phyloP scores from a whole-genome alignment of 495 filamentous ascomycete species.

The Aspergillus steynii region DNA sequence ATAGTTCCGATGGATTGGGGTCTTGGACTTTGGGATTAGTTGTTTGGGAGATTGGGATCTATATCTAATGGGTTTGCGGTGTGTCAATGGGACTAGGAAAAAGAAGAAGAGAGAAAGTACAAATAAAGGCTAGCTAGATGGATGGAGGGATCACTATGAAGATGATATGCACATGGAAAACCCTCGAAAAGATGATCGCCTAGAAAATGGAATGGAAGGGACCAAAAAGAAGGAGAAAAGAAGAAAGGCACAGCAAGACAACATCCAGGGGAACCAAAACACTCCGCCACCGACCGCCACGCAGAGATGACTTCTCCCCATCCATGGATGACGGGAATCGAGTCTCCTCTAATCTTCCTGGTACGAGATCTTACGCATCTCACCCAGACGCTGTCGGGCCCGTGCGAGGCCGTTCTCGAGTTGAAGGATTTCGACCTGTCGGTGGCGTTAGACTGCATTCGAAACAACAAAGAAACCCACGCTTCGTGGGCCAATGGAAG shows the following conservation, averaged over 20 bases:
- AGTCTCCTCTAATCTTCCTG: constrained; percentile 62
- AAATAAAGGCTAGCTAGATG: too few relatives aligned
- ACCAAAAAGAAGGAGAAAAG: constrained; percentile 1
- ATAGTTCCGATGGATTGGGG: too few relatives aligned
- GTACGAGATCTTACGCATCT: constrained; percentile 99
- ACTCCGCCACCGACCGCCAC: background rate
- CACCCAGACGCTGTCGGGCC: constrained; percentile 81
- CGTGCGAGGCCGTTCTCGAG: constrained; percentile 84
- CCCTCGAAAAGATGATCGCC: background rate
- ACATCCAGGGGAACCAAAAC: background rate
- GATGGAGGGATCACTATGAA: too few relatives aligned
- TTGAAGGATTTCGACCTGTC: constrained; percentile 92
- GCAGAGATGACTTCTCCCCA: background rate
- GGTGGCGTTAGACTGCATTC: background rate
- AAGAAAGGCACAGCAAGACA: background rate
- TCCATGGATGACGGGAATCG: background rate
- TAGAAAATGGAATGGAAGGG: background rate
- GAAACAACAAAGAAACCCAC: background rate
- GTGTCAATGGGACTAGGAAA: too few relatives aligned
- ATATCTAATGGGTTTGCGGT: too few relatives aligned
- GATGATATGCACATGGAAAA: too few relatives aligned
- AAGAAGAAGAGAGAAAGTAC: too few relatives aligned
- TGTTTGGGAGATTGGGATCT: too few relatives aligned
- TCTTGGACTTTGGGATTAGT: too few relatives aligned
- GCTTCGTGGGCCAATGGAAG: background rate